Conservation (phyloP, 1,139 yeast genomes). For the Kodamaea derodonti region DNA sequence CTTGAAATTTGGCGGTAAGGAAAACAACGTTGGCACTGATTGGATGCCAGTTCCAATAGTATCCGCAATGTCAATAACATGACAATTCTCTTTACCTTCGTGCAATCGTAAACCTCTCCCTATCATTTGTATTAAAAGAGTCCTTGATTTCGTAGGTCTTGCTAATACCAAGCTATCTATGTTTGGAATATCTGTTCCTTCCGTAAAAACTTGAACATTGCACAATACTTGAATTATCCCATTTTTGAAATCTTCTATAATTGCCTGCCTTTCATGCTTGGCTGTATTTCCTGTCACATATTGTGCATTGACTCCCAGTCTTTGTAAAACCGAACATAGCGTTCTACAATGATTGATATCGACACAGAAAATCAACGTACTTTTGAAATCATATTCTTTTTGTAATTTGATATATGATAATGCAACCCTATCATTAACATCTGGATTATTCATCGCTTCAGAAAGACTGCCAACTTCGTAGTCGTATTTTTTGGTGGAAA, state of each 20-base stretch:
- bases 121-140: slow-evolving; percentile 78
- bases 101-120: slow-evolving; percentile 81
- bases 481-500: slow-evolving; percentile 43
- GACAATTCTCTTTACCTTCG: slow-evolving; percentile 61
- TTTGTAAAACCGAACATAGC: slow-evolving; percentile 52
- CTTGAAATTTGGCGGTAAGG: slow-evolving; percentile 27
- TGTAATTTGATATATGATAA: slow-evolving; percentile 52
- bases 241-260: slow-evolving; percentile 54
- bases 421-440: slow-evolving; percentile 53
- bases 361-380: slow-evolving; percentile 77
- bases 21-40: slow-evolving; percentile 59
- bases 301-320: slow-evolving; percentile 65
- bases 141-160: slow-evolving; percentile 75
- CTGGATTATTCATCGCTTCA: slow-evolving; percentile 49
- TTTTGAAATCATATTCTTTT: slow-evolving; percentile 38
- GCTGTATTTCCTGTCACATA: slow-evolving; percentile 70
- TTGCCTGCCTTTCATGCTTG: slow-evolving; percentile 45
- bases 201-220: slow-evolving; percentile 89
- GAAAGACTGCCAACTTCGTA: slow-evolving; percentile 53
- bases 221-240: slow-evolving; percentile 71
- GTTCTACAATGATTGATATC: slow-evolving; percentile 63
- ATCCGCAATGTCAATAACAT: slow-evolving; percentile 74
- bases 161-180: slow-evolving; percentile 78
- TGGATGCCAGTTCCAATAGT: slow-evolving; percentile 55
- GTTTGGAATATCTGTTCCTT: slow-evolving; percentile 92